Evolutionary conservation across 2,329 filamentous ascomycete species (phyloP), one percentile per base, ranked within the genome.

Genomic region (Myriosclerotinia duriaeana): DNA sequence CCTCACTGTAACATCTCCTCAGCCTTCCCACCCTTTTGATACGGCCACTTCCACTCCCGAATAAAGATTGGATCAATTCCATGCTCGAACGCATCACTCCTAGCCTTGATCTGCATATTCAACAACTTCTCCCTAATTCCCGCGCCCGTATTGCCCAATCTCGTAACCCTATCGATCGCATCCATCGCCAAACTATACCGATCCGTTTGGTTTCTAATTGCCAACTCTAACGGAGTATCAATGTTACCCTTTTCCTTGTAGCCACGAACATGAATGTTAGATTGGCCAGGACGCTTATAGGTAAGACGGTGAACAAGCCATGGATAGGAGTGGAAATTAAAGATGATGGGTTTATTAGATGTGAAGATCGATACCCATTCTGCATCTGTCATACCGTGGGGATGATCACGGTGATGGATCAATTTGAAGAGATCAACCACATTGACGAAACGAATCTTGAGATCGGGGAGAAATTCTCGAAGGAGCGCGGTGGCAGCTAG

Each of bases 201-300:
- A 78, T 93, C 90, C 0, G 89, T 90, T 73, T 88, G 83, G 78
- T 93, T 93, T 68, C 89, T 83, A 75, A 93, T 91, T 38, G 90
- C 90, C 70, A 93, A 80, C 78, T 92, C 90, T 26, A 93, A 85
- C 1, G 90, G 90, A 0, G 90, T 93, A 76, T 93, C 89, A 72
- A 93, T 93, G 76, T 93, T 93, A 56, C 90, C 90, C 83, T 93
- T 93, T 80, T 93, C 90, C 74, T 85, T 87, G 81, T 93, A 93
- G 1, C 90, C 90, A 42, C 87, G 83, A n/a, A 93, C 90, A 72
- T 91, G 87, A 69, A 93, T 78, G 77, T 90, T 87, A 55, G 82
- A 76, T 76, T 84, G 85, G 6, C 89, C 89, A 1, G 87, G 87
- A 0, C 90, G 86, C 79, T 89, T 89, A 79, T 92, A 93, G 0